Evolutionary conservation across 371 early-diverging fungal genomes (phyloP).

Genomic region (Entomophthora muscae): DNA sequence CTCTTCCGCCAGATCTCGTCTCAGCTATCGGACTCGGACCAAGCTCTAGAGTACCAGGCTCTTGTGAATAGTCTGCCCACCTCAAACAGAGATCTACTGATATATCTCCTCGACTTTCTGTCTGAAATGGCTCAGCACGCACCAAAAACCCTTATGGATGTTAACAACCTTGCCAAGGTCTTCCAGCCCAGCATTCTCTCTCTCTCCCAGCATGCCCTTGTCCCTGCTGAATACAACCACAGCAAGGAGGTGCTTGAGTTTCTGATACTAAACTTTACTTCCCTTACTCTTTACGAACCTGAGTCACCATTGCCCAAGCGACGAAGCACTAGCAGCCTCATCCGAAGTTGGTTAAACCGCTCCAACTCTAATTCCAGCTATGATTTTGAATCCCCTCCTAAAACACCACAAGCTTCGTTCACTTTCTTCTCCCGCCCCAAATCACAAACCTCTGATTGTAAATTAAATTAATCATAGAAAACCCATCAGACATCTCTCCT

Average conservation of each 20-base stretch:
- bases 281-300: background rate
- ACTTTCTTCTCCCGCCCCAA: too few species aligned
- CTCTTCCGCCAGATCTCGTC: constrained; percentile 21
- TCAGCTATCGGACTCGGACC: constrained; percentile 13
- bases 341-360: background rate
- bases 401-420: too few species aligned
- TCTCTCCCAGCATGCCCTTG: constrained; percentile 30
- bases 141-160: constrained; percentile 32
- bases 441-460: too few species aligned
- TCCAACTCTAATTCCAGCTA: background rate
- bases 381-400: too few species aligned
- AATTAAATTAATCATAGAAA: too few species aligned
- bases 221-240: constrained; percentile 31
- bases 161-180: constrained; percentile 32
- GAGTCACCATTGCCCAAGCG: background rate
- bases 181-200: constrained; percentile 39
- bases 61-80: constrained; percentile 27
- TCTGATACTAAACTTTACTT: constrained; percentile 26
- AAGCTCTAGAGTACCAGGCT: constrained; percentile 29
- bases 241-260: constrained; percentile 35
- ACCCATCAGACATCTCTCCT: too few species aligned
- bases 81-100: constrained; percentile 29
- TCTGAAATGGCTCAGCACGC: constrained; percentile 27
- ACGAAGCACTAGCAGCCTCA: background rate
- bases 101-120: constrained; percentile 36